These are phyloP conservation scores for Aspergillus felis DNA, from an alignment of 2,329 filamentous ascomycete species.

Conservation along the genomic window DNA sequence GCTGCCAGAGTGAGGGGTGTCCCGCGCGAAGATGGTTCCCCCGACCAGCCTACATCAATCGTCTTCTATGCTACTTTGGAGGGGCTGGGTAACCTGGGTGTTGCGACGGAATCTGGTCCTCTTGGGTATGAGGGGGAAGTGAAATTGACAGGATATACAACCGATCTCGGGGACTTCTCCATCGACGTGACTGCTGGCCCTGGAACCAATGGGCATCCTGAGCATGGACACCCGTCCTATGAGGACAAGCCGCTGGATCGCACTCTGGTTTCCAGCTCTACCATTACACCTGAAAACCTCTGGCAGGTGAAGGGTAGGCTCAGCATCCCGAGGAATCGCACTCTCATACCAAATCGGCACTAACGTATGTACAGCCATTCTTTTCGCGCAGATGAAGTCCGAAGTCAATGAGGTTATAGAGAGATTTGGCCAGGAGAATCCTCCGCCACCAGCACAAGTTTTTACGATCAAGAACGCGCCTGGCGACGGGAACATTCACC, in stretches of 20 bases:
- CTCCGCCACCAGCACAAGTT: slow-evolving; percentile 78
- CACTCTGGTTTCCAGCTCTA: slow-evolving; percentile 70
- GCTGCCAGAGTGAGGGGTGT: slow-evolving; percentile 80
- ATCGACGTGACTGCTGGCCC: slow-evolving; percentile 70
- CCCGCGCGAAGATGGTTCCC: slow-evolving; percentile 64
- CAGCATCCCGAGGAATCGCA: background rate
- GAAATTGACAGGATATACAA: slow-evolving; percentile 65
- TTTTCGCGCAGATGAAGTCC: slow-evolving; percentile 62
- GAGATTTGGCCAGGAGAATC: slow-evolving; percentile 60
- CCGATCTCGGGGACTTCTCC: slow-evolving; percentile 73
- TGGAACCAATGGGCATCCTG: slow-evolving; percentile 57
- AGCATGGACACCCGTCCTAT: slow-evolving; percentile 59
- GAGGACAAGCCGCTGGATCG: slow-evolving; percentile 68
- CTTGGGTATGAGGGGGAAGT: slow-evolving; percentile 60
- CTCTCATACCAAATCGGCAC: background rate
- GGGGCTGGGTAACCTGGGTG: slow-evolving; percentile 64
- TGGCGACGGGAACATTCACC: slow-evolving; percentile 69
- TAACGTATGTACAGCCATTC: slow-evolving; percentile 40
- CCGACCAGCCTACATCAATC: slow-evolving; percentile 68
- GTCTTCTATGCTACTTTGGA: slow-evolving; percentile 82
- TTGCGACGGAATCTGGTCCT: slow-evolving; percentile 49
- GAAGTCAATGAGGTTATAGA: slow-evolving; percentile 57
- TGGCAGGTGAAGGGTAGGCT: slow-evolving; percentile 73
- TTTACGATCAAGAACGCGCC: slow-evolving; percentile 69
- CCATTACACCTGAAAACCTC: slow-evolving; percentile 62